Base-by-base conservation (phyloP, 352 stramenopile genomes). In the Pythium monospermum region DNA sequence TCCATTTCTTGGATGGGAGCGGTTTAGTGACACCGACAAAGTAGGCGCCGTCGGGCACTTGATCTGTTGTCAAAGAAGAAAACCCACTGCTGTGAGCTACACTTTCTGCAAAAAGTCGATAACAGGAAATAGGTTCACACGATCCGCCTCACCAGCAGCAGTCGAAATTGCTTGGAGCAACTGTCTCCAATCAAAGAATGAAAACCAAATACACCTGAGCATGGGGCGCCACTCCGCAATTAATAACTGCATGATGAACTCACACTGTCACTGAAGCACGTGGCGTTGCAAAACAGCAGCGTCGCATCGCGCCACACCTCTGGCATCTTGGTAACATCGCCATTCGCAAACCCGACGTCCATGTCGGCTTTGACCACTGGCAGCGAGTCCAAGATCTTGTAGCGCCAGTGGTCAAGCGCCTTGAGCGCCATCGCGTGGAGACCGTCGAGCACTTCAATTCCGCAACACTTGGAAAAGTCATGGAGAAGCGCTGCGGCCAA, bases 191-290 rank as follows among this genome's bases (percentile, higher is more conserved):
- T 2, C 4, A 36, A 51, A 19, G 7, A 39, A 16, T 36, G 6
- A 31, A 31, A 7, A 53, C 13, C 8, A 6, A n/a, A n/a, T n/a
- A n/a, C n/a, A n/a, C n/a, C n/a, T n/a, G n/a, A n/a, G n/a, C n/a
- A n/a, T n/a, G n/a, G n/a, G n/a, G n/a, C n/a, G n/a, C n/a, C 6
- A 32, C 2, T 21, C 18, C 12, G 27, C 21, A 39, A 3, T 1
- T 12, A 37, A 48, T 35, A 32, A n/a, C n/a, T n/a, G n/a, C n/a
- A n/a, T n/a, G n/a, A n/a, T n/a, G n/a, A 30, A 61, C 69, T 35
- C 51, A 83, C 75, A 25, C 71, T 83, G 64, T 84, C 75, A 36
- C 73, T 84, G 40, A 86, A 86, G 52, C 75, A 86, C 36, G 75
- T 86, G 46, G 73, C 68, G 49, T 86, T 86, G 58, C 75, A 86